phyloP scores from a whole-genome alignment of 2,329 filamentous ascomycete genomes.

The Colletotrichum lindemuthianum region DNA sequence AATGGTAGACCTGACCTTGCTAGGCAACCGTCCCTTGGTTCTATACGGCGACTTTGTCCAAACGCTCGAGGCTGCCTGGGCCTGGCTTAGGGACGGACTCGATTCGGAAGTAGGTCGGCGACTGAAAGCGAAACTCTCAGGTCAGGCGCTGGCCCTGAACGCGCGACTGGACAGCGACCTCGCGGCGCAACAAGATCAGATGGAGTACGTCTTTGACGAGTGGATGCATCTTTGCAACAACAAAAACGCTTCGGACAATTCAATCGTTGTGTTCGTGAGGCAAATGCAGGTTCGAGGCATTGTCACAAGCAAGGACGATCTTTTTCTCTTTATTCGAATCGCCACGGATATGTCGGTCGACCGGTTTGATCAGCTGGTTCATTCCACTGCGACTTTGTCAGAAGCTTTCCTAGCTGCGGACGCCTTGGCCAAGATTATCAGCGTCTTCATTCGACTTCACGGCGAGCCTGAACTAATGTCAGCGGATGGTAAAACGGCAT shows the following conservation, averaged over 20 bases:
- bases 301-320: conserved; percentile 78
- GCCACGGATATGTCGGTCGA: conserved; percentile 83
- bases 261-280: conserved; percentile 79
- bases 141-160: conserved; percentile 61
- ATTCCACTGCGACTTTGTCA: conserved; percentile 66
- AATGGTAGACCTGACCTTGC: conserved; percentile 80
- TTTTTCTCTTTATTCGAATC: conserved; percentile 81
- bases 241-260: conserved; percentile 77
- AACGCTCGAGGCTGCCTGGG: conserved; percentile 82
- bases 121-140: conserved; percentile 72
- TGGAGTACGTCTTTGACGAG: conserved; percentile 96
- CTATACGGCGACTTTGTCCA: conserved; percentile 87
- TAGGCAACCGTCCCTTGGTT: conserved; percentile 80
- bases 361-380: conserved; percentile 77
- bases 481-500: conserved; percentile 71
- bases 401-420: conserved; percentile 75
- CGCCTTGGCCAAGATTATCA: conserved; percentile 82
- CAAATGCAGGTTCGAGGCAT: conserved; percentile 82
- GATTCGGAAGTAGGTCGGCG: conserved; percentile 71
- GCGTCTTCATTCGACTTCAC: conserved; percentile 79
- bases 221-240: conserved; percentile 88
- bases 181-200: conserved; percentile 74
- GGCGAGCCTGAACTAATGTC: conserved; percentile 67
- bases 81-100: conserved; percentile 82
- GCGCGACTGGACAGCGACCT: conserved; percentile 4